Evolutionary conservation across 192 early-diverging fungal genomes (phyloP).

Genomic region (Backusella australiensis): DNA sequence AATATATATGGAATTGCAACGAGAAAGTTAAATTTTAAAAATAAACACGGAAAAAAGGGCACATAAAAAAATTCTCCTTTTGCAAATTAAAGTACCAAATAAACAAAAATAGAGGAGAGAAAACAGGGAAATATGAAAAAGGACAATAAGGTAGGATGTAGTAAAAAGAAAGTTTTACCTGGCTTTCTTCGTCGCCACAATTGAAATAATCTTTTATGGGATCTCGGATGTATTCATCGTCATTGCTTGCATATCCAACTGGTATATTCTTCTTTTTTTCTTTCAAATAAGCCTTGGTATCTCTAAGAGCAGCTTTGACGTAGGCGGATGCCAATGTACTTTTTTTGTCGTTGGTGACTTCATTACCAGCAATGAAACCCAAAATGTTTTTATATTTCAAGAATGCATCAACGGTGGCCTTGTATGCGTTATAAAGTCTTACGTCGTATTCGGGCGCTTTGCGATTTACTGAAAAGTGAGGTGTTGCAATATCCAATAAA

Average conservation of each 20-base stretch:
- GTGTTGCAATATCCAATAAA: conserved; percentile 62
- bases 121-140: neutral
- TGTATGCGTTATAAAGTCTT: conserved; percentile 53
- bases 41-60: neutral
- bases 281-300: conserved; percentile 61
- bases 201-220: conserved; percentile 68
- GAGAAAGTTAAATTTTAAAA: neutral
- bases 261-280: conserved; percentile 53
- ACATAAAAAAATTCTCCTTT: neutral
- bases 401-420: conserved; percentile 64
- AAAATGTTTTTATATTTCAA: conserved; percentile 61
- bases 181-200: conserved; percentile 55
- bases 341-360: conserved; percentile 63
- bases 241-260: conserved; percentile 77
- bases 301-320: conserved; percentile 70
- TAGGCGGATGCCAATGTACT: conserved; percentile 61
- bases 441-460: conserved; percentile 56
- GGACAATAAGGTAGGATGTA: neutral
- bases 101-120: neutral
- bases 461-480: conserved; percentile 65
- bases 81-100: neutral
- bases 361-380: conserved; percentile 75
- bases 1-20: neutral
- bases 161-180: conserved; percentile 16
- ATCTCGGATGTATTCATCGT: conserved; percentile 66